Evolutionary conservation across 2,329 filamentous ascomycete species (phyloP), one percentile per base, ranked within the genome.

Genomic region (Verticillium nonalfalfae): DNA sequence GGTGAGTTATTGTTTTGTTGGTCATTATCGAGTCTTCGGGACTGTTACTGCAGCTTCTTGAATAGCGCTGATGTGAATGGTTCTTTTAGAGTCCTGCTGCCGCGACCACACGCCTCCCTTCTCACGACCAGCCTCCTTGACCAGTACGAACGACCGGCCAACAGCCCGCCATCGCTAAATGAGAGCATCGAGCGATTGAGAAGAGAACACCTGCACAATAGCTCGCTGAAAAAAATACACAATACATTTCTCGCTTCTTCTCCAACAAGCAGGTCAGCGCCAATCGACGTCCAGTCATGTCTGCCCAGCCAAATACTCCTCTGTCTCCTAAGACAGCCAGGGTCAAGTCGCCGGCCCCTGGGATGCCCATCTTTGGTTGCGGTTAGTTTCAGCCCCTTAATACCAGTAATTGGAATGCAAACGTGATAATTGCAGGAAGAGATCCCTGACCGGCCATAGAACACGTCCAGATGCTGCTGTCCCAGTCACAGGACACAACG

Each of bases 401-500:
- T 65, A 31, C n/a, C 35, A 15, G 40, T 54, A n/a, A 18, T 10
- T 18, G n/a, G 62, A 57, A 18, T 62, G 61, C 62, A 57, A 63
- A 60, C 54, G 60, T 40, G 10, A 21, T 4, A 7, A 9, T 7
- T 59, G 61, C 50, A 60, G 10, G 55, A 61, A 59, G 26, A 57
- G 45, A 31, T 61, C 55, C 34, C 60, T 62, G 35, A 62, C 61
- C 56, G 26, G 35, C 31, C 34, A 13, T 69, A 93, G 90, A 91
- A 72, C 90, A 93, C 74, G 82, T 91, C 57, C 87, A 90, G 72
- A 79, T 81, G 31, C 83, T 93, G 63, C 80, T 92, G 38, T 81
- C 78, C 38, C 83, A 81, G 68, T 81, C 78, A 56, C 84, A 85
- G 64, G 85, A 87, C 64, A 83, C 85, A 15, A 87, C 86, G 74